Evolutionary conservation across 805 yeast genomes (phyloP).

Genomic region (Pichia californica): DNA sequence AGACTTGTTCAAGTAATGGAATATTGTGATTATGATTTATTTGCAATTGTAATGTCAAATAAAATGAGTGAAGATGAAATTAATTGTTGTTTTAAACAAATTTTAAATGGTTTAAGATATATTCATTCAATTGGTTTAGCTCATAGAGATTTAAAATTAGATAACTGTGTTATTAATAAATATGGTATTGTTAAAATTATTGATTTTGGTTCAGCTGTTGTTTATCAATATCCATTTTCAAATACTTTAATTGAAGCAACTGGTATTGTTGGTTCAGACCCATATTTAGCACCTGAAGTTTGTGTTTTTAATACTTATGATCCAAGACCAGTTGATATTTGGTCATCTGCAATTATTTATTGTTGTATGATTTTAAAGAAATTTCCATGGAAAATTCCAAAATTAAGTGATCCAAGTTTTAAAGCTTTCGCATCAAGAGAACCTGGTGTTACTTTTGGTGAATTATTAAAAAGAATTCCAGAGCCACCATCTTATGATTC

Average conservation of each 20-base stretch:
- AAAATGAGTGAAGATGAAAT: conserved; percentile 77
- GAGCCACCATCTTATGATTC: conserved; percentile 31
- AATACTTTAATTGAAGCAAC: conserved; percentile 66
- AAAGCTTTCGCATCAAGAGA: conserved; percentile 73
- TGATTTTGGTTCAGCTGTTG: conserved; percentile 92
- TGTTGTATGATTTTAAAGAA: conserved; percentile 89
- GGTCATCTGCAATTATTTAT: conserved; percentile 88
- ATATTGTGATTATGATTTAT: conserved; percentile 86
- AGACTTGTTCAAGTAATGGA: conserved; percentile 90
- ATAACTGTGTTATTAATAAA: conserved; percentile 80
- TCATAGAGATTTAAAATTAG: conserved; percentile 86
- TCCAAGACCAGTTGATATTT: conserved; percentile 89
- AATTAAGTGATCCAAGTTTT: conserved; percentile 72
- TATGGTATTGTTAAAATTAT: conserved; percentile 85
- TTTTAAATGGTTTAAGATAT: conserved; percentile 73
- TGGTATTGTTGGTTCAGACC: conserved; percentile 85
- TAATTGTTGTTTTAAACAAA: conserved; percentile 85
- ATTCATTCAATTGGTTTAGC: conserved; percentile 82
- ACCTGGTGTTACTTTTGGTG: conserved; percentile 60
- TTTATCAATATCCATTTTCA: conserved; percentile 80
- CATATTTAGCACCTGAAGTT: conserved; percentile 89
- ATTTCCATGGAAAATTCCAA: conserved; percentile 94
- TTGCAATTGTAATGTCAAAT: conserved; percentile 91
- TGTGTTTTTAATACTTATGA: conserved; percentile 76
- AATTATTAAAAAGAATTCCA: conserved; percentile 50